Evolutionary conservation across 768 basidiomycete species (phyloP).

Genomic region (Daedalea quercina): DNA sequence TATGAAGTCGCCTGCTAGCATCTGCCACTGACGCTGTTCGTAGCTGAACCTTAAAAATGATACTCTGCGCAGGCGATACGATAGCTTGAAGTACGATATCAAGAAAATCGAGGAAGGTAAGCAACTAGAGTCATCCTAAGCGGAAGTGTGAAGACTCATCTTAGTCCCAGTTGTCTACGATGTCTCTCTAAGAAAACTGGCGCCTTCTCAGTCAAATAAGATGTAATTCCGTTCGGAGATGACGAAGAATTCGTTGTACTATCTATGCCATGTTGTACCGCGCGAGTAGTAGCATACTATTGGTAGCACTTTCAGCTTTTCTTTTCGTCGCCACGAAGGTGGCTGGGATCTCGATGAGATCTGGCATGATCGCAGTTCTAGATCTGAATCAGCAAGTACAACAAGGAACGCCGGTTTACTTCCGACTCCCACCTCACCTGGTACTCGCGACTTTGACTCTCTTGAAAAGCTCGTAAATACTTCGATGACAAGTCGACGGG

Average conservation of each 20-base stretch:
- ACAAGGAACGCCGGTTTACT: neutral
- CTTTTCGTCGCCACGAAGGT: too few species aligned
- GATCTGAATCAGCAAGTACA: neutral
- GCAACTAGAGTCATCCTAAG: conserved; percentile 7
- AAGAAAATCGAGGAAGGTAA: conserved; percentile 86
- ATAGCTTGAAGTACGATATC: conserved; percentile 80
- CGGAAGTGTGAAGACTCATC: neutral
- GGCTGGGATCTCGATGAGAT: neutral
- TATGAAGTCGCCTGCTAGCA: neutral
- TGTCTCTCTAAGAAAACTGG: conserved; percentile 68
- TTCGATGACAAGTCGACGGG: conserved; percentile 63
- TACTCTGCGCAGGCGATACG: conserved; percentile 64
- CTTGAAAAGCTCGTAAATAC: conserved; percentile 51
- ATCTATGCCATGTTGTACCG: neutral
- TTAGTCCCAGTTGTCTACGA: conserved; percentile 68
- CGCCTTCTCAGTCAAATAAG: conserved; percentile 12
- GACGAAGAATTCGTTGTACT: neutral
- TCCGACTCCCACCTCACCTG: neutral
- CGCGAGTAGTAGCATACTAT: neutral
- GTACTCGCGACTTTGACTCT: conserved; percentile 64
- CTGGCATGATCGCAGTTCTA: neutral
- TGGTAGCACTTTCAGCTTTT: too few species aligned
- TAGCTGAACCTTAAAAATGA: conserved; percentile 85
- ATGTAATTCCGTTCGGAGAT: too few species aligned
- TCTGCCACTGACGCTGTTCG: neutral